Percentiles rank a stretch among this genome's conserved stretches.
phyloP scores from a whole-genome alignment of 2,329 filamentous ascomycete genomes.

The Ascochyta clinopodiicola region DNA sequence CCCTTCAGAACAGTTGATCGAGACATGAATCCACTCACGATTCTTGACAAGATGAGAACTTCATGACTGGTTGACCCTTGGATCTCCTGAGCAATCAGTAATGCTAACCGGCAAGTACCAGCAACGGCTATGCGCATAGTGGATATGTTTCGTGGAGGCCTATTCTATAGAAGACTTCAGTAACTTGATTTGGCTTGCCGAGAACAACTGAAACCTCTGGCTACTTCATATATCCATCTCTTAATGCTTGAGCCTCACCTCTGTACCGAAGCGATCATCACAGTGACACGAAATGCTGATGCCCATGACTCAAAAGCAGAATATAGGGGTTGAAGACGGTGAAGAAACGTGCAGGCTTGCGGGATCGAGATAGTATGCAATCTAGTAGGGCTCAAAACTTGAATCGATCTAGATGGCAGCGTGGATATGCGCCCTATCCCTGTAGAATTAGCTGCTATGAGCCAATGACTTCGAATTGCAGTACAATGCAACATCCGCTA shows the following conservation, averaged over 20 bases:
- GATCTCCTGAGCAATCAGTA: conserved; percentile 65
- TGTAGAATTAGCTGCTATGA: background rate
- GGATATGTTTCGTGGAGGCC: conserved; percentile 22
- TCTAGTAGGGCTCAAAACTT: conserved; percentile 5
- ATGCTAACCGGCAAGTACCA: conserved; percentile 66
- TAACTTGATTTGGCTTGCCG: background rate
- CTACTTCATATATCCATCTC: background rate
- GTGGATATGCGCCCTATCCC: conserved; percentile 4
- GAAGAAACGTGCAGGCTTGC: conserved; percentile 23
- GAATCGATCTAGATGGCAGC: background rate
- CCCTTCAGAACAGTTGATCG: background rate
- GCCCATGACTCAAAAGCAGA: conserved; percentile 41
- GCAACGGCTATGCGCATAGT: conserved; percentile 69
- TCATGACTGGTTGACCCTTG: conserved; percentile 68
- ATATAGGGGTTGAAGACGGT: conserved; percentile 27
- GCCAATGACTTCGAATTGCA: conserved; percentile 27
- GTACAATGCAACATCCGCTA: conserved; percentile 18
- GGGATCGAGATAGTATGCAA: conserved; percentile 14
- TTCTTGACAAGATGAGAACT: conserved; percentile 73
- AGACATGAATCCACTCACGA: conserved; percentile 53
- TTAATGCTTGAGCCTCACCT: background rate
- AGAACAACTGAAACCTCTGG: background rate
- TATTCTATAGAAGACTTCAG: background rate
- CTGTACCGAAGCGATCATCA: conserved; percentile 13
- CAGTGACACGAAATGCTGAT: conserved; percentile 23